phyloP scores from a whole-genome alignment of 2,329 filamentous ascomycete genomes.

The Xylariaceae sp. region DNA sequence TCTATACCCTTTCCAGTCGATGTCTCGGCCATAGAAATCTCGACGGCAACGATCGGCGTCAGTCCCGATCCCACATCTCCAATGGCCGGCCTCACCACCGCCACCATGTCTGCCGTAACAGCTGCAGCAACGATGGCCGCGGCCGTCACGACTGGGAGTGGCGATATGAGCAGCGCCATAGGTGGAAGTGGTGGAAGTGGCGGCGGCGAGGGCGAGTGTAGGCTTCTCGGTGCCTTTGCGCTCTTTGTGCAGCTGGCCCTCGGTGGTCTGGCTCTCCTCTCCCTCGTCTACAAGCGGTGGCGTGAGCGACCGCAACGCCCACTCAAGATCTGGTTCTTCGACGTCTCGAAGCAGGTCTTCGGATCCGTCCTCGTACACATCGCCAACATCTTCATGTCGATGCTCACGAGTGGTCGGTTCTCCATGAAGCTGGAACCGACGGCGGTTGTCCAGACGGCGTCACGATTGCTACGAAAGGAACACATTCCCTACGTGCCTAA shows the following conservation, averaged over 20 bases:
- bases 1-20: conserved; percentile 25
- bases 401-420: conserved; percentile 86
- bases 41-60: conserved; percentile 24
- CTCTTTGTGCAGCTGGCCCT: conserved; percentile 84
- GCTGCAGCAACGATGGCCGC: conserved; percentile 22
- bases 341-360: conserved; percentile 95
- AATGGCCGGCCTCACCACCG: conserved; percentile 22
- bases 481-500: conserved; percentile 67
- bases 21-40: conserved; percentile 20
- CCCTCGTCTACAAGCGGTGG: conserved; percentile 90
- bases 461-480: conserved; percentile 35
- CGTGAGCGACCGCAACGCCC: conserved; percentile 86
- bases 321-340: conserved; percentile 95
- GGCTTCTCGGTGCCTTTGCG: conserved; percentile 83
- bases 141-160: conserved; percentile 27
- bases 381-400: conserved; percentile 91
- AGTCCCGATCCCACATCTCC: conserved; percentile 20
- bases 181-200: conserved; percentile 21
- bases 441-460: conserved; percentile 35
- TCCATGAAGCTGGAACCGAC: conserved; percentile 53
- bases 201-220: conserved; percentile 66
- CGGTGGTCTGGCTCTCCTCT: conserved; percentile 73
- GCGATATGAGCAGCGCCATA: conserved; percentile 29
- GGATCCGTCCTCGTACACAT: conserved; percentile 87
- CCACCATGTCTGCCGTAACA: conserved; percentile 25